These are phyloP conservation scores for Fusarium praegraminearum DNA, from an alignment of 2,329 filamentous ascomycete genomes.

Conservation along the genomic window DNA sequence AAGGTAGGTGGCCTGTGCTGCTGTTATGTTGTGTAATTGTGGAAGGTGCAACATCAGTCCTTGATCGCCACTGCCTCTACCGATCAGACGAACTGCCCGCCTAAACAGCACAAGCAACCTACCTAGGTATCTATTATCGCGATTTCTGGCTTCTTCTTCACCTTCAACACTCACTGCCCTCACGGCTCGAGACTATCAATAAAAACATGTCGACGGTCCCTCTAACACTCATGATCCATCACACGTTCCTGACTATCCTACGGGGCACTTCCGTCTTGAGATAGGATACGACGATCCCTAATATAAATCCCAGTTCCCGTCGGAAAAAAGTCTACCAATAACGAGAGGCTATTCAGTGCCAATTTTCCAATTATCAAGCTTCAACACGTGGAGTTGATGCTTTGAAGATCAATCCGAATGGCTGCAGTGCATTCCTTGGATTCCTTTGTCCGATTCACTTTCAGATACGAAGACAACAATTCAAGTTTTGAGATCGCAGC, in stretches of 20 bases:
- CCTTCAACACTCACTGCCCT: not conserved
- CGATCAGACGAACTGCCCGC: not conserved
- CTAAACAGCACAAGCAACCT: not conserved
- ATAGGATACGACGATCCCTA: conserved; percentile 40
- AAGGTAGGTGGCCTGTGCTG: conserved; percentile 4
- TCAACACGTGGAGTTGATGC: conserved; percentile 29
- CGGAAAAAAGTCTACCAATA: conserved; percentile 45
- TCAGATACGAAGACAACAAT: conserved; percentile 2
- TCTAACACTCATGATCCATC: conserved; percentile 27
- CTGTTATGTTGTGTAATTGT: conserved; percentile 11
- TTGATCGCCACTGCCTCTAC: not conserved
- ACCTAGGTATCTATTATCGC: not conserved
- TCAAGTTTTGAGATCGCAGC: conserved; percentile 23
- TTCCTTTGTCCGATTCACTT: conserved; percentile 8
- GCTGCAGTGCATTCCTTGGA: not conserved
- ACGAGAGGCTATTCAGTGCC: conserved; percentile 22
- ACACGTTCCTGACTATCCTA: conserved; percentile 47
- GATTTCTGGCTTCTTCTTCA: not conserved
- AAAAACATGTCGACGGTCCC: conserved; percentile 6
- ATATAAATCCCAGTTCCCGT: conserved; percentile 32
- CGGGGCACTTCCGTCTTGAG: conserved; percentile 40
- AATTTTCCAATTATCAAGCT: conserved; percentile 21
- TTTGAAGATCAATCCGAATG: conserved; percentile 4
- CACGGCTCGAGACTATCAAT: not conserved
- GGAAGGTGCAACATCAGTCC: conserved; percentile 21